Evolutionary conservation across 2,329 filamentous ascomycete species (phyloP), one percentile per base, ranked within the genome.

Genomic region (Ceratocystis diversiconidia): DNA sequence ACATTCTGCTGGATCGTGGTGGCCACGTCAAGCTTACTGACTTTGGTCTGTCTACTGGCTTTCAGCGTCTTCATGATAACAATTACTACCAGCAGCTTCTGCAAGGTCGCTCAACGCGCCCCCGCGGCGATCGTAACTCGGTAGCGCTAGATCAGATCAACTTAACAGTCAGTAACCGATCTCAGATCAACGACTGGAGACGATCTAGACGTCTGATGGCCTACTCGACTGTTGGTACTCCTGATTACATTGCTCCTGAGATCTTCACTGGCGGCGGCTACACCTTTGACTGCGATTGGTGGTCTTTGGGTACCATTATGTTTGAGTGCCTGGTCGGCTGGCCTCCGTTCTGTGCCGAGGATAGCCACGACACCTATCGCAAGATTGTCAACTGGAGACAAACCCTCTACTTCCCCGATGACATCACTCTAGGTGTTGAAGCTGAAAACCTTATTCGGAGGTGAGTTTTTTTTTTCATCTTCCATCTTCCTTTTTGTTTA

Each of bases 311-410:
- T 68, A 89, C 88, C 32, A 91, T 91, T 75, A 90, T 91, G 87
- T 92, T 91, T 71, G 88, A 91, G 73, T 91, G 88, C 74, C 79
- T 91, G 69, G 87, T 91, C 70, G 88, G 88, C 68, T 92, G 88
- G 86, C 88, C 88, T 62, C 88, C 88, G 61, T 91, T 92, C 79
- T 90, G 94, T 74, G 92, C 94, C 25, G 94, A 99, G 75, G 92
- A 97, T 74, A 90, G 90, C 68, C 92, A 95, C 73, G 94, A 97
- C 75, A 97, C 94, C 1, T 99, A 99, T 78, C 88, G 92, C 70
- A 99, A 99, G 82, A 99, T 97, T 75, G 91, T 99, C 72, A 95
- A 96, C 78, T 99, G 94, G 94, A 86, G 90, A 66, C 88, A 95
- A 73, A 91, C 92, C 67, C 79, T 99, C 57, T 96, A 96, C 76